A percentile compares a stretch with the other conserved stretches of the same genome.
phyloP scores from a whole-genome alignment of 1,284 basidiomycete species.

The Ceratobasidium sp. region DNA sequence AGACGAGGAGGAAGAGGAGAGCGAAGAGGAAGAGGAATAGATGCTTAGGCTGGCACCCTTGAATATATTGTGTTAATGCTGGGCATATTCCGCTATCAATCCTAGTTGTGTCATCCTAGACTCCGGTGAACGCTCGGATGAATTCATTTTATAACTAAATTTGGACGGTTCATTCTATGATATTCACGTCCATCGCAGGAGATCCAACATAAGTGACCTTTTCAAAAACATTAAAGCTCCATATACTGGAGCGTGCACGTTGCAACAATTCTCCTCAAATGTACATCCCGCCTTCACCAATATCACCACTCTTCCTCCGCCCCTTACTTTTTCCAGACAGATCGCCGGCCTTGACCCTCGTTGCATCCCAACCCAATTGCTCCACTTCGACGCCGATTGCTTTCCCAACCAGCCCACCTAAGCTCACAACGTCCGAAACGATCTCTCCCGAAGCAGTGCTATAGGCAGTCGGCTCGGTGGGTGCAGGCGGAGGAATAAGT shows the following conservation, averaged over 20 bases:
- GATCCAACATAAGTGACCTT: too few species aligned
- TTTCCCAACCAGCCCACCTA: background rate
- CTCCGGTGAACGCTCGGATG: too few species aligned
- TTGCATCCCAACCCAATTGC: conserved; percentile 2
- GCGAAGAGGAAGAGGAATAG: conserved; percentile 49
- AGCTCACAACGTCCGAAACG: background rate
- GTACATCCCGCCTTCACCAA: conserved; percentile 45
- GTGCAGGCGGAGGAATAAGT: conserved; percentile 25
- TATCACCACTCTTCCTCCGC: conserved; percentile 15
- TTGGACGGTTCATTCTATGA: too few species aligned
- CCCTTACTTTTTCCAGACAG: background rate
- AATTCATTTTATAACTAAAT: too few species aligned
- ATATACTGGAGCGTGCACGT: too few species aligned
- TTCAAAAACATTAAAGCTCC: too few species aligned
- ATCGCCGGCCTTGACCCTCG: background rate
- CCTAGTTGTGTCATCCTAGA: too few species aligned
- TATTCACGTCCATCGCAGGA: too few species aligned
- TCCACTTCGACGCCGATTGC: background rate
- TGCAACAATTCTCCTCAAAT: conserved; percentile 10
- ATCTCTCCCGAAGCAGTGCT: background rate
- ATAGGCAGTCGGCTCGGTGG: background rate
- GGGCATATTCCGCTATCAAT: background rate
- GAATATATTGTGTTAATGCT: background rate
- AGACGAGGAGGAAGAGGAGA: conserved; percentile 51
- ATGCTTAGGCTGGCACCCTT: background rate